Evolutionary conservation across 768 basidiomycete genomes (phyloP).

Genomic region (Tricholoma flavovirens): DNA sequence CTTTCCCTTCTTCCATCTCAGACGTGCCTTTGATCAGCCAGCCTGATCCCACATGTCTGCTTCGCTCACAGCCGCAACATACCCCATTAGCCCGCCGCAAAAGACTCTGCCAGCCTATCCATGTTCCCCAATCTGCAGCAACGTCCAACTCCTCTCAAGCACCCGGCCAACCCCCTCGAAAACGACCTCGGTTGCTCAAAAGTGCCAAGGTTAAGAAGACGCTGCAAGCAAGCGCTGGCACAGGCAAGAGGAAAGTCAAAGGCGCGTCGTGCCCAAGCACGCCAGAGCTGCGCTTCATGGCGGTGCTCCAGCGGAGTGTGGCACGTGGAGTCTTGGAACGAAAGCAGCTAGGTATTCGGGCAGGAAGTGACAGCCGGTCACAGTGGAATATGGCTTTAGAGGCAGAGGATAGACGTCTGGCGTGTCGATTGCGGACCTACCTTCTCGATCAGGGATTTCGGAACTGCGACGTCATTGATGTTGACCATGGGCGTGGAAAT

Average conservation of each 20-base stretch:
- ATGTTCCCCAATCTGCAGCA: slow-evolving; percentile 6
- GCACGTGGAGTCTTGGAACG: slow-evolving; percentile 13
- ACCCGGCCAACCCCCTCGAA: slow-evolving; percentile 15
- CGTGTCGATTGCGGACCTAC: slow-evolving; percentile 13
- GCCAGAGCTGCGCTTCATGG: slow-evolving; percentile 14
- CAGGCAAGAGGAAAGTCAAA: background rate
- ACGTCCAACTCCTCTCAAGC: slow-evolving; percentile 2
- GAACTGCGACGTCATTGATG: slow-evolving; percentile 9
- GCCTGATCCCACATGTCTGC: slow-evolving; percentile 16
- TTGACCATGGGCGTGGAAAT: background rate
- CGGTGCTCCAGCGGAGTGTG: slow-evolving; percentile 15
- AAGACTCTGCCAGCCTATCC: slow-evolving; percentile 2
- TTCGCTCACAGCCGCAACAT: slow-evolving; percentile 10
- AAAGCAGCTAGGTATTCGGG: background rate
- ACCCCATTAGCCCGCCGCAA: slow-evolving; percentile 4
- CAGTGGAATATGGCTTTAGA: slow-evolving; percentile 6
- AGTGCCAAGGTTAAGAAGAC: slow-evolving; percentile 1
- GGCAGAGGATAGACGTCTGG: slow-evolving; percentile 15
- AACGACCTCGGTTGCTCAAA: slow-evolving; percentile 16
- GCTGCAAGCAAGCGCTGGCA: background rate
- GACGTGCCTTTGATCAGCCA: slow-evolving; percentile 14
- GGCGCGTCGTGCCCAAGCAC: slow-evolving; percentile 1
- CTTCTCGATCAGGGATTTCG: slow-evolving; percentile 13
- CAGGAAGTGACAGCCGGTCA: background rate
- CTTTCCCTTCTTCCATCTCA: slow-evolving; percentile 14